Evolutionary conservation across 208 protist genomes (phyloP), one percentile per base, ranked within the genome.

Genomic region (Acanthamoeba royreba): DNA sequence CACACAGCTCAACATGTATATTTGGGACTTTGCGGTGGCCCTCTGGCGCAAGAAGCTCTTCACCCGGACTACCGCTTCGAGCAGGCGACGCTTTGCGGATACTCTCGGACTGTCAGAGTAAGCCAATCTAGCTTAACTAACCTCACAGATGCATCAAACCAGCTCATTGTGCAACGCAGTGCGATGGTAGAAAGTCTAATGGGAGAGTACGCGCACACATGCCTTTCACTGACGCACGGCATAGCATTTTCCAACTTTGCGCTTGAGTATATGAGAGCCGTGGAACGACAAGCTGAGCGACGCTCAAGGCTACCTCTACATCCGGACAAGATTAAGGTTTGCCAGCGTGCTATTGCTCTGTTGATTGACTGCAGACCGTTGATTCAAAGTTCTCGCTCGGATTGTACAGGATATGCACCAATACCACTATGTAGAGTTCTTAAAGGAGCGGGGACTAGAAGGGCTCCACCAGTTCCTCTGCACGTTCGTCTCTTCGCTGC

Each of bases 11-110:
- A 87, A 87, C 31, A 58, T 45, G 33, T 87, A 87, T 19, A 87
- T 87, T 45, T 87, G 79, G 79, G 43, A 87, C 49, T 87, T 87
- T 58, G 79, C 79, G 9, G 79, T 55, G 43, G 79, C 79, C 33
- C n/a, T 87, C 28, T 87, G 79, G 79, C 79, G 79, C 3, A n/a
- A 87, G 13, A 52, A 40, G 28, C n/a, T 87, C 31, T 87, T 87
- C 79, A 15, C 33, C 25, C 9, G 33, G 7, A n/a, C 11, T 22
- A 25, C 66, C 38, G 3, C 66, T 40, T 46, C 66, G 22, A 40
- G 42, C 79, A 61, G 43, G 22, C 33, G 25, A 25, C 11, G 13
- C 40, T 55, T 88, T 8, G 55, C 28, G 43, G 79, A 88, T 8
- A 42, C 31, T n/a, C 43, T 88, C 33, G 79, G 79, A 4, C 79